Percentiles rank a stretch among this genome's conserved stretches.
Evolutionary conservation across 352 stramenopile genomes (phyloP).

Genomic region (Phytophthora nicotianae): DNA sequence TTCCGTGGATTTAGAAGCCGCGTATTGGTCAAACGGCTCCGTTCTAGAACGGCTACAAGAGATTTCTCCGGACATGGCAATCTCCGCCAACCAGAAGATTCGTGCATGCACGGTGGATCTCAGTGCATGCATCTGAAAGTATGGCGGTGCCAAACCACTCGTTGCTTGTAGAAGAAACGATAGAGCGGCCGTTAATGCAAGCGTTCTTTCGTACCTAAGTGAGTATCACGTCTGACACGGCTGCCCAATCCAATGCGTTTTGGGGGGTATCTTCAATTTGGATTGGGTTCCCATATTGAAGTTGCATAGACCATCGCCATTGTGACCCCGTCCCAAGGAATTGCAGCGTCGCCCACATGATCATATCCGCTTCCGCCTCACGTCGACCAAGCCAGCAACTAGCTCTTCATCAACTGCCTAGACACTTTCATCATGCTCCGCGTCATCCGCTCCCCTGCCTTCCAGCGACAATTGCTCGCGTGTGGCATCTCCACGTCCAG

Average conservation of each 20-base stretch:
- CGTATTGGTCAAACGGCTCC: background rate
- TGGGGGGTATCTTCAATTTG: background rate
- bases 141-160: too few species aligned
- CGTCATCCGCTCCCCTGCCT: conserved; percentile 11
- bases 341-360: background rate
- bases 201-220: background rate
- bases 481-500: conserved; percentile 16
- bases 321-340: background rate
- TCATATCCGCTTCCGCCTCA: conserved; percentile 12
- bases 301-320: conserved; percentile 16
- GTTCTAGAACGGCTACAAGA: background rate
- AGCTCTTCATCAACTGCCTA: background rate
- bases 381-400: background rate
- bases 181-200: too few species aligned
- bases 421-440: conserved; percentile 16
- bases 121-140: too few species aligned
- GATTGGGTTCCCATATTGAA: conserved; percentile 21
- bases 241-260: background rate
- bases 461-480: conserved; percentile 17
- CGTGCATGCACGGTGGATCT: too few species aligned
- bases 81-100: background rate
- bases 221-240: background rate
- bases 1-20: background rate
- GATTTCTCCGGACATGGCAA: conserved; percentile 3
- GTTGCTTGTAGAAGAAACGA: background rate